A percentile compares a stretch with the other conserved stretches of the same genome.
phyloP scores from a whole-genome alignment of 306 rosid genomes.

The Canavalia gladiata region DNA sequence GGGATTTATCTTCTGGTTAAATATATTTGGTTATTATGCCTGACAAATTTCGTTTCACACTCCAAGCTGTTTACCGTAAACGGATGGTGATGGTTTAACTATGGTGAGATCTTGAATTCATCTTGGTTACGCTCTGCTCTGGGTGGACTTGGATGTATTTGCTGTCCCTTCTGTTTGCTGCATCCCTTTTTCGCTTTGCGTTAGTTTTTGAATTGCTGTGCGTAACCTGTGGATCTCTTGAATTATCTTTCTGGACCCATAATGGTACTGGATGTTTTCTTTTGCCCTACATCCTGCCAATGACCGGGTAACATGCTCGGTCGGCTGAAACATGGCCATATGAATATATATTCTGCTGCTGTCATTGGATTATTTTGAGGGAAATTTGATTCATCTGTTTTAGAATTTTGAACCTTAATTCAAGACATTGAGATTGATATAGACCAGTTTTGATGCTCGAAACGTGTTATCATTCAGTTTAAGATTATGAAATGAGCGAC shows the following conservation, averaged over 20 bases:
- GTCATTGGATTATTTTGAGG: neutral
- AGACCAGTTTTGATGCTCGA: neutral
- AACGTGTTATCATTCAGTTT: neutral
- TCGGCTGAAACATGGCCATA: slow-evolving; percentile 1
- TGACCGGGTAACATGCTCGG: slow-evolving; percentile 1
- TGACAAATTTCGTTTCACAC: neutral
- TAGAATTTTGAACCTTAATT: neutral
- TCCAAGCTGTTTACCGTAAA: neutral
- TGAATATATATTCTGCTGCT: slow-evolving; percentile 8
- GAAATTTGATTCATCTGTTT: neutral
- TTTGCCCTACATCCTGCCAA: neutral
- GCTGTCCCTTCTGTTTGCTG: neutral
- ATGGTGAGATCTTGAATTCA: neutral
- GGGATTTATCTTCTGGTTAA: neutral
- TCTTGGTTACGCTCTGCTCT: neutral
- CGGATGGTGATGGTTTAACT: slow-evolving; percentile 17
- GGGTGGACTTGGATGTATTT: neutral
- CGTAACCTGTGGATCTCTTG: neutral
- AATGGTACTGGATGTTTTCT: neutral
- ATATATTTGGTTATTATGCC: neutral
- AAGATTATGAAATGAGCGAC: slow-evolving; percentile 20
- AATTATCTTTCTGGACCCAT: neutral
- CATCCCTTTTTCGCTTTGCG: neutral
- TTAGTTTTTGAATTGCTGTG: neutral
- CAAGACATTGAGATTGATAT: slow-evolving; percentile 20